These are phyloP conservation scores for Coniferiporia sulphurascens DNA, from an alignment of 1,284 basidiomycete genomes.

Conservation along the genomic window DNA sequence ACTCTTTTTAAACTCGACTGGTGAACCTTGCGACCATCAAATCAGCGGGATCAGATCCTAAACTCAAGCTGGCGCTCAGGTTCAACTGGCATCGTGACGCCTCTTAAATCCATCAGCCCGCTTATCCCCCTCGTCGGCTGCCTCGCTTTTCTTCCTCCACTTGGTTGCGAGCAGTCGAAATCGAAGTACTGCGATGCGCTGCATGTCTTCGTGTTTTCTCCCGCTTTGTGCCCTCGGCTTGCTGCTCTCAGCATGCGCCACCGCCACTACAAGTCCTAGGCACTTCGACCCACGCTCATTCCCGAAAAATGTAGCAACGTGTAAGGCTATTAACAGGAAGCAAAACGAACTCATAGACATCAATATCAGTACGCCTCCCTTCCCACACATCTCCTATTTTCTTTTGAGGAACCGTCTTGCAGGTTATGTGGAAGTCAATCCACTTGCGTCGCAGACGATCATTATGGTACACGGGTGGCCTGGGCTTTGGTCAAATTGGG, in stretches of 20 bases:
- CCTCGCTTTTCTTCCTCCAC: neutral
- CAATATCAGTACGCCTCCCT: conserved; percentile 32
- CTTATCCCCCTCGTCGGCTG: neutral
- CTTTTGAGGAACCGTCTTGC: neutral
- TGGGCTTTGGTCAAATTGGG: conserved; percentile 67
- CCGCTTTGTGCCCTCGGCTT: neutral
- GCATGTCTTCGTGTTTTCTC: neutral
- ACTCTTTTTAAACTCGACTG: no score
- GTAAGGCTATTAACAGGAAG: conserved; percentile 35
- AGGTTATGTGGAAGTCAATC: conserved; percentile 66
- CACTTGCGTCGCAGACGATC: conserved; percentile 42
- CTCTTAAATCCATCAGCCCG: neutral
- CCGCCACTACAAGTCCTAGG: neutral
- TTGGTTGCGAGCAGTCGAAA: neutral
- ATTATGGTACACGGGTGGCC: conserved; percentile 75
- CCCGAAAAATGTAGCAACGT: conserved; percentile 30
- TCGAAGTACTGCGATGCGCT: neutral
- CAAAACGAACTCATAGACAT: conserved; percentile 30
- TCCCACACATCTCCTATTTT: neutral
- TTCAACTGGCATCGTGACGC: neutral
- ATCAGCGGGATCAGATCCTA: neutral
- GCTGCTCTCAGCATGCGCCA: neutral
- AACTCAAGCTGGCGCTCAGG: neutral
- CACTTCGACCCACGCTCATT: conserved; percentile 38
- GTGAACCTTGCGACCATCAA: no score